Evolutionary conservation across 1,284 basidiomycete species (phyloP), one percentile per base, ranked within the genome.

Genomic region (Lentinula novae-zelandiae): DNA sequence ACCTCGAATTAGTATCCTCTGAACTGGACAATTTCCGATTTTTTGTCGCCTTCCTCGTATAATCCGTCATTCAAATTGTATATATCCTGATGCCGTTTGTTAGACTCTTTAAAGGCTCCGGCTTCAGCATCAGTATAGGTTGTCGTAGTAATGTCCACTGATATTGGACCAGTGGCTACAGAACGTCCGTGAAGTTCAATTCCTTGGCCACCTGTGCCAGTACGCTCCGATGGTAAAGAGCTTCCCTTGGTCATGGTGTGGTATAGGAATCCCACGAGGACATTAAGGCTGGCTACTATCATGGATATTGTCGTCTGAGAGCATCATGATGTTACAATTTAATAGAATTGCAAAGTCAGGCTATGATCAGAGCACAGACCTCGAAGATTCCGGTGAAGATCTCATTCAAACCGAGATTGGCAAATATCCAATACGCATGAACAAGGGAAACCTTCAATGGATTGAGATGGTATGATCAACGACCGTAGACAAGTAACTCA

Each of bases 331-430:
- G 10, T 31, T 38, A 5, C 22, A 40, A 7, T 1, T n/a, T 4
- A 3, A 5, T 17, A 42, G 15, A 7, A 15, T 46, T 46, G 0
- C 15, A 17, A 27, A 36, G 17, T 13, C 2, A 17, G 3, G 27
- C 22, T 17, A 12, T 44, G 2, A 15, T 1, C 17, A 39, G 15
- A 20, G n/a, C 20, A 46, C 52, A 5, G 7, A 54, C 53, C 38
- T 54, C 53, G 20, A 54, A 42, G 20, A 54, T 54, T 27, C 53
- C 53, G 42, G 53, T 54, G 22, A 54, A 54, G 38, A 54, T 54
- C 27, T 54, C 53, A 54, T 54, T 54, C 20, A 54, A 27, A 20
- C 53, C 53, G 17, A 38, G 53, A 20, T 54, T 54, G 53, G 53
- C 53, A 15, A 54, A 54, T 12, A 54, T 54, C 53, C 53, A 54